phyloP scores from a whole-genome alignment of 345 rosid genomes.

The Salix exigua region DNA sequence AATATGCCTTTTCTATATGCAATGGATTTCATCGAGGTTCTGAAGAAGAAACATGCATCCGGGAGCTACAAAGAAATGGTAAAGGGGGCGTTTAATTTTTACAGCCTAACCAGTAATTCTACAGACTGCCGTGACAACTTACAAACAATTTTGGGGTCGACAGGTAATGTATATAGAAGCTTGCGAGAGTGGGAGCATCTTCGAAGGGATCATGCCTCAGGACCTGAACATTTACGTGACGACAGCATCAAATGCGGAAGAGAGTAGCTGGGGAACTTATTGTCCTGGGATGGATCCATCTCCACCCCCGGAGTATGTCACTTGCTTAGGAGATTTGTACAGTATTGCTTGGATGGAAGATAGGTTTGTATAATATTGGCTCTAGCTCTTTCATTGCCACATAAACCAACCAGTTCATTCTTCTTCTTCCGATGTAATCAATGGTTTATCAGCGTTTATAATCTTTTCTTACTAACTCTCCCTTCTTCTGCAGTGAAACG shows the following conservation, averaged over 20 bases:
- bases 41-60: constrained; percentile 77
- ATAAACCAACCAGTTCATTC: not conserved
- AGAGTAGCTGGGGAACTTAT: constrained; percentile 83
- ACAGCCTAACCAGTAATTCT: not conserved
- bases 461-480: not conserved
- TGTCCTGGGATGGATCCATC: constrained; percentile 87
- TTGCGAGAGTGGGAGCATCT: constrained; percentile 93
- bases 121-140: not conserved
- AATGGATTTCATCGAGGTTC: constrained; percentile 67
- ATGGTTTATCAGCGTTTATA: not conserved
- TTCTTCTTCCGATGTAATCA: not conserved
- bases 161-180: constrained; percentile 88
- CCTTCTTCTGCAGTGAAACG: constrained; percentile 52
- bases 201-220: constrained; percentile 81
- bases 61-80: constrained; percentile 82
- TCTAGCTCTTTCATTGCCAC: not conserved
- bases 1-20: constrained; percentile 74
- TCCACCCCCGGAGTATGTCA: constrained; percentile 73
- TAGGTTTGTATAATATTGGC: constrained; percentile 38
- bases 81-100: not conserved
- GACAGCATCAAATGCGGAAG: constrained; percentile 92
- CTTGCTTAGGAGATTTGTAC: constrained; percentile 89
- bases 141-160: not conserved
- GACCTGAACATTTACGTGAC: constrained; percentile 73
- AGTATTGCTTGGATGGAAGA: constrained; percentile 99